A percentile compares a stretch with the other conserved stretches of the same genome.
These are phyloP conservation scores for Saturnispora galanensis DNA, from an alignment of 805 yeast species.

Conservation along the genomic window DNA sequence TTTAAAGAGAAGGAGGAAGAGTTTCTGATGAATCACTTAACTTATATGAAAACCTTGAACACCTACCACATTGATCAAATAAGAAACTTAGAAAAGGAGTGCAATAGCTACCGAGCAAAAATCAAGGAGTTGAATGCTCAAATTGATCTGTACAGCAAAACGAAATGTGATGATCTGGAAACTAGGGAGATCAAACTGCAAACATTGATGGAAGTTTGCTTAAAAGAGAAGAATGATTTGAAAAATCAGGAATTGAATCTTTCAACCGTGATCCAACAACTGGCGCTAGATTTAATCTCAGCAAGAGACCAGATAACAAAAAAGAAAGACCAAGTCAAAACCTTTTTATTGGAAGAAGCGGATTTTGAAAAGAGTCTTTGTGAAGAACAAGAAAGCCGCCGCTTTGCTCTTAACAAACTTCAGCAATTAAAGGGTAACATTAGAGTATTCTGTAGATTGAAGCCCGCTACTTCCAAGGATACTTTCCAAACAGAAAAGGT, in stretches of 20 bases:
- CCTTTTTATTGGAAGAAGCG: constrained; percentile 19
- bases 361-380: constrained; percentile 20
- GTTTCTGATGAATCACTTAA: neutral
- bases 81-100: neutral
- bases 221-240: neutral
- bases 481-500: constrained; percentile 10
- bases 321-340: constrained; percentile 6
- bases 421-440: constrained; percentile 90
- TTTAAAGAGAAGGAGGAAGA: constrained; percentile 1
- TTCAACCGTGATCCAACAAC: neutral
- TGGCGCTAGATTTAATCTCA: constrained; percentile 1
- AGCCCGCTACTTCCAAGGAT: constrained; percentile 38
- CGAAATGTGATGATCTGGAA: neutral
- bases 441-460: constrained; percentile 77
- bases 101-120: neutral
- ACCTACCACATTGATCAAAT: neutral
- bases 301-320: neutral
- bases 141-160: constrained; percentile 1
- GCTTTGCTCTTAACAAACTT: constrained; percentile 58
- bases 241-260: neutral
- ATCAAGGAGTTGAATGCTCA: neutral
- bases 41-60: neutral
- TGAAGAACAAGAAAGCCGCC: constrained; percentile 31
- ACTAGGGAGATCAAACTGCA: neutral
- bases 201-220: neutral